Evolutionary conservation across 2,329 filamentous ascomycete species (phyloP), one percentile per base, ranked within the genome.

Genomic region (Fusarium nisikadoi): DNA sequence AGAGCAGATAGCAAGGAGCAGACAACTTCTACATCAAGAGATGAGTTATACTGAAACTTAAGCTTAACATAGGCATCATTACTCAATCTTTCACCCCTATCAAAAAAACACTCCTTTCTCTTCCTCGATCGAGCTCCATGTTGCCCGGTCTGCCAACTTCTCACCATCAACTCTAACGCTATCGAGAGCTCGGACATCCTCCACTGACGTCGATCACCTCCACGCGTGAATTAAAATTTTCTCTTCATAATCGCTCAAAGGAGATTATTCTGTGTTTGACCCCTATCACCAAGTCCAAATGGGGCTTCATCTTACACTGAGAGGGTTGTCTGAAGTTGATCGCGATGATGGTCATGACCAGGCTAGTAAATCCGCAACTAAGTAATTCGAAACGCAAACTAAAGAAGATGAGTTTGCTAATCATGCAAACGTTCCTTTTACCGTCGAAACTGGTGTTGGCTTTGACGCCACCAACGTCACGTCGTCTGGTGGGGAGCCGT

Each of bases 401-500:
- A 17, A 31, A 23, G 2, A 47, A 5, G 8, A 25, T 9, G 5
- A 67, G 46, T 23, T 47, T 41, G 27, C 11, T 16, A 38, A 61
- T 38, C 17, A 23, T 5, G 12, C 29, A 67, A 66, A 53, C 33
- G 39, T 42, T 66, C 41, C 33, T 38, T 38, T 36, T 23, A 19
- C 25, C 25, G 35, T 25, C 27, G 9, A 56, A 27, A 47, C 36
- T 46, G 25, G 29, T 25, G 36, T 65, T 47, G 43, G 46, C 35
- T 41, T 11, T 53, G 25, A 39, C 54, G 57, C 63, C 50, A 62
- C 56, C 63, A 56, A 46, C 58, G 46, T 63, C 43, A 53, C 49
- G 45, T 43, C 50, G 39, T 42, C 36, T 27, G 27, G 52, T 56
- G 39, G 29, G 38, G 47, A 35, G 65, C 13, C 23, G 25, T 36